Evolutionary conservation across 208 protist species (phyloP), one percentile per base, ranked within the genome.

Genomic region (Trypanosoma boissoni): DNA sequence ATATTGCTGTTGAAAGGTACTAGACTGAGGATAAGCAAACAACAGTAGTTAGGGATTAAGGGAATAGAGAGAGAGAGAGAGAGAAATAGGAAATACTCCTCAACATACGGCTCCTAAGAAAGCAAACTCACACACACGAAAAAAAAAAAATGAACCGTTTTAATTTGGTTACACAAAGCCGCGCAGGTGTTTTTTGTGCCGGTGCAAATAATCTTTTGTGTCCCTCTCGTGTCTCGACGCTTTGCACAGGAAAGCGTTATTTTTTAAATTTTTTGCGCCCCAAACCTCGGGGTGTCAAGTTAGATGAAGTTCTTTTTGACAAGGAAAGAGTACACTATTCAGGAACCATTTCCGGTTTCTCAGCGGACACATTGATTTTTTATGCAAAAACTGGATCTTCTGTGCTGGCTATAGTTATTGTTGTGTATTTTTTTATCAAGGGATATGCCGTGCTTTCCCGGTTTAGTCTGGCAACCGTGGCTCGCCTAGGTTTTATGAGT

Each of bases 381-480:
- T 92, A 95, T 71, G 58, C 64, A 18, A 95, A 95, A 64, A 75
- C 86, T 3, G 63, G 62, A 27, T 70, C 44, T 27, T 56, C 74
- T 20, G 27, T 78, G 0, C 18, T 81, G 7, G 45, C 49, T 18
- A 60, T 70, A 8, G 31, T 88, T 36, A 14, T 66, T 2, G 58
- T 81, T 20, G 27, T 92, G 9, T 83, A 83, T 61, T 48, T 89
- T 5, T 91, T 95, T 65, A 60, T 95, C 46, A 88, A 89, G 52
- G 85, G 88, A 10, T 92, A 92, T 70, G 62, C 71, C 29, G 0
- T 90, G 6, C 74, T 92, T 6, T 71, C 85, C 0, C 68, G 68
- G 20, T 88, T 95, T 71, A 90, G 76, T 36, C 53, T 92, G 37
- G 79, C 85, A 58, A 88, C 78, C 10, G 88, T 95, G 26, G 88